Conservation (phyloP, 1,284 basidiomycete genomes). For the Ustilago xerochloae region DNA sequence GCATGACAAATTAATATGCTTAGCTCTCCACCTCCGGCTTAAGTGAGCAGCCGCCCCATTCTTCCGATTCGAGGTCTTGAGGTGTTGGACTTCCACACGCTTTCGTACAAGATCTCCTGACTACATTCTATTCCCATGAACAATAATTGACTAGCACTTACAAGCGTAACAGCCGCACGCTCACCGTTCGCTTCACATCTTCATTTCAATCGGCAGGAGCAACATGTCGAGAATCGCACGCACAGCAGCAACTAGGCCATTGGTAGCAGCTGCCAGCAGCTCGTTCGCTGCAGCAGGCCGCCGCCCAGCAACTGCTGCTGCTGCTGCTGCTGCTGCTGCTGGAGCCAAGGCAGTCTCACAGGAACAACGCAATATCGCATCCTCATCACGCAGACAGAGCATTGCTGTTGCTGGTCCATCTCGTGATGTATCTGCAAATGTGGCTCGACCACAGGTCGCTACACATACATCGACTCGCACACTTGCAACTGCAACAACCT, state of each 20-base stretch:
- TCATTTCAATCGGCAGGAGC: background rate
- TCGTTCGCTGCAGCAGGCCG: background rate
- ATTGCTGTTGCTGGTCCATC: constrained; percentile 12
- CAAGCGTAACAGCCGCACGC: background rate
- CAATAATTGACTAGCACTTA: background rate
- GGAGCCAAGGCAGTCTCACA: background rate
- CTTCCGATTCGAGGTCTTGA: constrained; percentile 2
- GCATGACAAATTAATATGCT: constrained; percentile 20
- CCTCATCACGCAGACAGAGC: background rate
- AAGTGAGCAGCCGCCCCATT: constrained; percentile 7
- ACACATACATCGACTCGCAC: background rate
- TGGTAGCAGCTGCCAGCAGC: constrained; percentile 5
- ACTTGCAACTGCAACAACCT: constrained; percentile 12
- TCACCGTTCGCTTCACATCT: too few species aligned
- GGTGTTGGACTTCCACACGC: constrained; percentile 1
- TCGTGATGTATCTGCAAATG: background rate
- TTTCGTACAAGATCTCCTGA: too few species aligned
- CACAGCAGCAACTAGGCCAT: constrained; percentile 2
- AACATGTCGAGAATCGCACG: constrained; percentile 28
- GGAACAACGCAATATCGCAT: background rate
- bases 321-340: background rate
- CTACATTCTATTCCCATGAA: background rate
- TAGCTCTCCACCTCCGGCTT: constrained; percentile 22
- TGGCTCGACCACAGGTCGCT: too few species aligned
- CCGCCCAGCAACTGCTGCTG: background rate